Evolutionary conservation across 1,139 yeast genomes (phyloP).

Genomic region (Meyerozyma elateridarum): DNA sequence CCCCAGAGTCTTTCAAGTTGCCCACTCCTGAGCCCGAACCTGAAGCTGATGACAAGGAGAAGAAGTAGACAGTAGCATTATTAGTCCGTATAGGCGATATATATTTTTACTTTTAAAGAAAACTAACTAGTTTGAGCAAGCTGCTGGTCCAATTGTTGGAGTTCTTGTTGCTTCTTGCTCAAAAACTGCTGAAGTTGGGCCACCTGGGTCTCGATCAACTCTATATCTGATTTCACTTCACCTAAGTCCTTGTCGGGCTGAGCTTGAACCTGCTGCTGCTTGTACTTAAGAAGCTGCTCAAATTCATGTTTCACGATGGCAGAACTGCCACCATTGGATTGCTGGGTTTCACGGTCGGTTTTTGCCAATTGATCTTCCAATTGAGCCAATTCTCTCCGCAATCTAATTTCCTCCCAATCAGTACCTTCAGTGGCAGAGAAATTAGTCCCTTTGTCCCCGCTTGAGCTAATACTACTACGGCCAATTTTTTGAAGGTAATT

Average conservation of each 20-base stretch:
- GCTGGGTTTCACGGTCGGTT: slow-evolving; percentile 43
- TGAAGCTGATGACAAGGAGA: slow-evolving; percentile 37
- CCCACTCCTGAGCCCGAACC: slow-evolving; percentile 83
- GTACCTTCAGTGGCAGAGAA: slow-evolving; percentile 69
- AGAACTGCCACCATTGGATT: slow-evolving; percentile 25
- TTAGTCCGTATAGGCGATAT: slow-evolving; percentile 3
- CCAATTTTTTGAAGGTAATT: slow-evolving; percentile 38
- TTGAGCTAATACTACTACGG: slow-evolving; percentile 42
- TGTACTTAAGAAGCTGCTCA: slow-evolving; percentile 76
- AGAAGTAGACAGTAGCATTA: slow-evolving; percentile 10
- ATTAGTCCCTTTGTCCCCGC: slow-evolving; percentile 73
- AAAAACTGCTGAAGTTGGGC: slow-evolving; percentile 54
- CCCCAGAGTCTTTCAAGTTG: slow-evolving; percentile 77
- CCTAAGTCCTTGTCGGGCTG: slow-evolving; percentile 24
- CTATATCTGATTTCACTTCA: slow-evolving; percentile 53
- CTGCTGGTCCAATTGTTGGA: slow-evolving; percentile 42
- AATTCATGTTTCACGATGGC: slow-evolving; percentile 60
- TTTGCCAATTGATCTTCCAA: slow-evolving; percentile 59
- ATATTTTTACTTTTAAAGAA: not conserved
- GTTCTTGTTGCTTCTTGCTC: slow-evolving; percentile 45
- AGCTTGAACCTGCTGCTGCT: slow-evolving; percentile 33
- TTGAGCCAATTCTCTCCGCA: slow-evolving; percentile 73
- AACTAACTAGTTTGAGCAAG: slow-evolving; percentile 18
- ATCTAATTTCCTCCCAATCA: slow-evolving; percentile 84
- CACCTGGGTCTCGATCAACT: slow-evolving; percentile 63